Evolutionary conservation across 2,329 filamentous ascomycete species (phyloP).

Genomic region (Dactylellina cionopaga): DNA sequence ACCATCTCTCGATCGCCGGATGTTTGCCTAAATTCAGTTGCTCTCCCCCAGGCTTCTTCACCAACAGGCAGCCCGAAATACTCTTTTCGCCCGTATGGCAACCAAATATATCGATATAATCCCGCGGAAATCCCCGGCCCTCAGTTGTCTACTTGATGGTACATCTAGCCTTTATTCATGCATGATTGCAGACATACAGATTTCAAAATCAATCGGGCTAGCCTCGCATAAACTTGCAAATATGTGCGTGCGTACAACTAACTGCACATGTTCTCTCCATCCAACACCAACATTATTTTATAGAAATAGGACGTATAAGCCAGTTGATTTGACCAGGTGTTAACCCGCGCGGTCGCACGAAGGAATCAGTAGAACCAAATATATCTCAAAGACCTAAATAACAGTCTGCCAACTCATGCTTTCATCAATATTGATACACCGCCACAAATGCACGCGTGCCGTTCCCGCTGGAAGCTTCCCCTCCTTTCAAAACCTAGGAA

Average conservation of each 20-base stretch:
- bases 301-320: not conserved
- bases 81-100: not conserved
- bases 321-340: too few species aligned
- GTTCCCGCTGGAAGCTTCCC: too few species aligned
- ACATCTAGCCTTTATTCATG: not conserved
- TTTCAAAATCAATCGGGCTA: not conserved
- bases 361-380: too few species aligned
- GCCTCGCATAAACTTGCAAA: not conserved
- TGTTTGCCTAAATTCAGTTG: too few species aligned
- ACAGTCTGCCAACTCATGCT: too few species aligned
- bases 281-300: not conserved
- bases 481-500: too few species aligned
- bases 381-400: too few species aligned
- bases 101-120: conserved; percentile 11
- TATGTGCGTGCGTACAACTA: not conserved
- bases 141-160: conserved; percentile 23
- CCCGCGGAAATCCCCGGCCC: conserved; percentile 4
- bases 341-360: too few species aligned
- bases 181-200: not conserved
- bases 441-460: too few species aligned
- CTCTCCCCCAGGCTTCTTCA: too few species aligned
- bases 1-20: too few species aligned
- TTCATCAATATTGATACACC: too few species aligned
- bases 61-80: not conserved
- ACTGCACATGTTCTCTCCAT: not conserved